These are phyloP conservation scores for Yamadazyma sp. DNA, from an alignment of 805 yeast genomes.

Conservation along the genomic window DNA sequence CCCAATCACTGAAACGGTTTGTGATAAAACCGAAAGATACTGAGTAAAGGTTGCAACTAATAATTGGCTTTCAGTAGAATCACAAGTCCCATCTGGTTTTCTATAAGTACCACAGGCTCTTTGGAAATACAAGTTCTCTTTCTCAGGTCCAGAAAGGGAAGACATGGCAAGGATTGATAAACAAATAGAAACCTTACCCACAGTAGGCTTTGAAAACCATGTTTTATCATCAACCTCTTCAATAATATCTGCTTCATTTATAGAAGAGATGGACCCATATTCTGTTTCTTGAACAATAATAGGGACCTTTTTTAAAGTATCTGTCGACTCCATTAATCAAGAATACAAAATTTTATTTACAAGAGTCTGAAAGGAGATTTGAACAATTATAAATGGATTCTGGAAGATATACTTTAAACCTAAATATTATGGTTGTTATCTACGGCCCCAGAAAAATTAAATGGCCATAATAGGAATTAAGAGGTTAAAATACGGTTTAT, in stretches of 20 bases:
- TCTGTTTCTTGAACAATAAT: not conserved
- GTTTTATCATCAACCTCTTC: not conserved
- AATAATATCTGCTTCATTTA: not conserved
- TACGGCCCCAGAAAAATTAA: too few species aligned
- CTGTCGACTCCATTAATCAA: too few species aligned
- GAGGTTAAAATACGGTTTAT: too few species aligned
- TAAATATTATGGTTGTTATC: too few species aligned
- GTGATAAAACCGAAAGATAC: not conserved
- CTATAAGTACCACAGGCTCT: conserved; percentile 7
- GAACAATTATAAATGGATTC: too few species aligned
- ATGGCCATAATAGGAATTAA: too few species aligned
- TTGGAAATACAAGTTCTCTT: conserved; percentile 3
- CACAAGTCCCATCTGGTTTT: conserved; percentile 5
- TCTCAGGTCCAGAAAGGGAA: conserved; percentile 1
- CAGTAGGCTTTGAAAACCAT: conserved; percentile 5
- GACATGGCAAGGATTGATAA: conserved; percentile 1
- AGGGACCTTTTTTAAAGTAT: not conserved
- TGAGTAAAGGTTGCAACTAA: conserved; percentile 4
- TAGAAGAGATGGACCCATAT: not conserved
- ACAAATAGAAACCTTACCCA: not conserved
- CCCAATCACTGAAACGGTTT: conserved; percentile 1
- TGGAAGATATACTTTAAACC: too few species aligned
- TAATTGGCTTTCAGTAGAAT: conserved; percentile 5
- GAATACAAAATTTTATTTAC: too few species aligned
- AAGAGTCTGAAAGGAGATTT: too few species aligned